These are phyloP conservation scores for Lotmaria passim DNA, from an alignment of 208 protist genomes.

Conservation along the genomic window DNA sequence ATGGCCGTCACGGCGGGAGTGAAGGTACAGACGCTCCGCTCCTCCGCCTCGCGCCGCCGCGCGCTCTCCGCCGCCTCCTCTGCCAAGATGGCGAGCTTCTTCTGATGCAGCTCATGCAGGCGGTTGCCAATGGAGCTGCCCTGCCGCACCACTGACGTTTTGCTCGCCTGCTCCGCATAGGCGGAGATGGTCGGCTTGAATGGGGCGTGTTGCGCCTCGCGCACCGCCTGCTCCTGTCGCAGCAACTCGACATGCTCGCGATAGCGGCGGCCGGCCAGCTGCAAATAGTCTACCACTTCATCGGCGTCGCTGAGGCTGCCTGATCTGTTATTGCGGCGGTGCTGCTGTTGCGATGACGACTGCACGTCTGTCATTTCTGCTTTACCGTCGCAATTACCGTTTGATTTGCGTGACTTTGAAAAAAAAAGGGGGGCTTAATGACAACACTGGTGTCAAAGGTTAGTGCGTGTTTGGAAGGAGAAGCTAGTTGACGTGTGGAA, in stretches of 20 bases:
- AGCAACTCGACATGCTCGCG: constrained; percentile 69
- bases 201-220: constrained; percentile 46
- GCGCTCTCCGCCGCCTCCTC: constrained; percentile 37
- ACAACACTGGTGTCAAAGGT: too few species aligned
- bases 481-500: too few species aligned
- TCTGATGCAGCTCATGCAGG: constrained; percentile 62
- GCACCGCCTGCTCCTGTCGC: constrained; percentile 44
- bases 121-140: constrained; percentile 57
- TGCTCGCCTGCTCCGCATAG: constrained; percentile 46
- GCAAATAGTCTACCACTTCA: constrained; percentile 75
- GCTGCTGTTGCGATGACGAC: background rate
- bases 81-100: constrained; percentile 35
- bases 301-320: constrained; percentile 13
- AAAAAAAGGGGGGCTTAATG: too few species aligned
- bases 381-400: too few species aligned
- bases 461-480: too few species aligned
- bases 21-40: constrained; percentile 34
- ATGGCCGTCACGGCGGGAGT: constrained; percentile 43
- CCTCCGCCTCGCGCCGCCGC: constrained; percentile 22
- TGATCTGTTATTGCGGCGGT: constrained; percentile 11
- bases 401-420: background rate
- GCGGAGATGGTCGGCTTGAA: constrained; percentile 60
- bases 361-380: constrained; percentile 19
- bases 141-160: constrained; percentile 35
- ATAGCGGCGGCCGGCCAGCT: constrained; percentile 62